Conservation (phyloP, 1,284 basidiomycete species). For the Prillingera fragicola region DNA sequence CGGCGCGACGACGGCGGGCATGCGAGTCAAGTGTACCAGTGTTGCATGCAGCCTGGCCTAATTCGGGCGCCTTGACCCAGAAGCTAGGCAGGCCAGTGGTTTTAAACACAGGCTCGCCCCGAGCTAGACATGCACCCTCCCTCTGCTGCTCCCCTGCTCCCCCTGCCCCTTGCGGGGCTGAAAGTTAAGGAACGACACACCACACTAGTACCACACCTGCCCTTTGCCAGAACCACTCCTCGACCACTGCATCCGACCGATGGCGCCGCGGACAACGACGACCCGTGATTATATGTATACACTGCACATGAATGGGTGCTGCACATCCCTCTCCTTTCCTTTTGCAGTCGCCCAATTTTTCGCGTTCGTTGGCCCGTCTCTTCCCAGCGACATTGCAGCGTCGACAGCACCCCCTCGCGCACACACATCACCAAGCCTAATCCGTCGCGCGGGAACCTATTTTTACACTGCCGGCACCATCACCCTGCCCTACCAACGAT, state of each 20-base stretch:
- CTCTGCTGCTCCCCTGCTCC: no score
- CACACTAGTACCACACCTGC: no score
- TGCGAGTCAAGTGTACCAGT: no score
- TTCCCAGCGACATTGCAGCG: not conserved
- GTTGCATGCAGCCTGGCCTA: no score
- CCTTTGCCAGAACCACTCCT: not conserved
- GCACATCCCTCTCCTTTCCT: not conserved
- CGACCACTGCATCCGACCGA: not conserved
- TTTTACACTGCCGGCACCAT: not conserved
- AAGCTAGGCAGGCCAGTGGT: no score
- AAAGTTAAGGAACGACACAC: not conserved
- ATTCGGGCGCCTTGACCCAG: no score
- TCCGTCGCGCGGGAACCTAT: not conserved
- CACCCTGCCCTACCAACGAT: not conserved
- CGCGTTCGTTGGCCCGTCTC: not conserved
- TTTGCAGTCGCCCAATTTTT: no score
- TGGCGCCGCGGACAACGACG: not conserved
- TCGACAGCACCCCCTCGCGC: not conserved
- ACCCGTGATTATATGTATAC: no score
- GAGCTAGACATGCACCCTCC: no score
- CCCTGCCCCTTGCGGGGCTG: not conserved
- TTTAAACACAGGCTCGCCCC: no score
- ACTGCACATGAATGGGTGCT: not conserved
- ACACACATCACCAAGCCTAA: not conserved
- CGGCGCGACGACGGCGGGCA: no score